Percentiles rank a stretch among this genome's conserved stretches.
Conservation (phyloP, 768 basidiomycete species). For the Termitomyces sp. region DNA sequence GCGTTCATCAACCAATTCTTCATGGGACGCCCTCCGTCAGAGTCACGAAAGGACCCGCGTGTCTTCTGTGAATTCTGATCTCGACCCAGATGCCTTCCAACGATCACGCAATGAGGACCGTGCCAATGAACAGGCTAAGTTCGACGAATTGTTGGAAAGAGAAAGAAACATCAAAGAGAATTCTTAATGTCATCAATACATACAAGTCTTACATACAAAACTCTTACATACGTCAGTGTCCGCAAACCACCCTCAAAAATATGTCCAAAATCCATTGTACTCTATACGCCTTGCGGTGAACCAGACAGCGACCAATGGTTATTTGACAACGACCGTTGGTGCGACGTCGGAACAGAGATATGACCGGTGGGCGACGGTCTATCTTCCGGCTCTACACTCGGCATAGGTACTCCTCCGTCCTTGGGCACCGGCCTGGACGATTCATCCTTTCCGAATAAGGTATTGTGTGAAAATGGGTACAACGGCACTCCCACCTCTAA, state of each 20-base stretch:
- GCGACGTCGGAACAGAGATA: slow-evolving; percentile 12
- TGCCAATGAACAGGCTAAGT: slow-evolving; percentile 49
- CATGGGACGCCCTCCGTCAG: slow-evolving; percentile 71
- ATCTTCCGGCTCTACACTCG: slow-evolving; percentile 35
- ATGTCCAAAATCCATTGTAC: neutral
- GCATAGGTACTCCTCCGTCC: slow-evolving; percentile 37
- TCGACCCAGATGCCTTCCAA: slow-evolving; percentile 7
- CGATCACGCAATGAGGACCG: slow-evolving; percentile 30
- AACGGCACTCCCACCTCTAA: slow-evolving; percentile 78
- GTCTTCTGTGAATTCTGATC: slow-evolving; percentile 12
- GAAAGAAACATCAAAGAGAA: slow-evolving; percentile 43
- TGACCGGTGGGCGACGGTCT: slow-evolving; percentile 18
- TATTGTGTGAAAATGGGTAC: slow-evolving; percentile 76
- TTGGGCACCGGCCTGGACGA: slow-evolving; percentile 27
- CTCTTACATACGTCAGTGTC: neutral
- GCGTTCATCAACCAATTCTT: slow-evolving; percentile 42
- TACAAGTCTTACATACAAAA: neutral
- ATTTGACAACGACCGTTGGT: slow-evolving; percentile 13
- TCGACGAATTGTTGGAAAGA: slow-evolving; percentile 58
- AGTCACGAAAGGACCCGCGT: slow-evolving; percentile 42
- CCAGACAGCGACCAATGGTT: slow-evolving; percentile 25
- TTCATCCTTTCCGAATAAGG: slow-evolving; percentile 56
- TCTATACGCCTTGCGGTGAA: slow-evolving; percentile 18
- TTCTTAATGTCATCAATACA: slow-evolving; percentile 6
- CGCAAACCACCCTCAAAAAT: neutral